A percentile compares a stretch with the other conserved stretches of the same genome.
Conservation (phyloP, 345 rosid species). For the Trapa bicornis region DNA sequence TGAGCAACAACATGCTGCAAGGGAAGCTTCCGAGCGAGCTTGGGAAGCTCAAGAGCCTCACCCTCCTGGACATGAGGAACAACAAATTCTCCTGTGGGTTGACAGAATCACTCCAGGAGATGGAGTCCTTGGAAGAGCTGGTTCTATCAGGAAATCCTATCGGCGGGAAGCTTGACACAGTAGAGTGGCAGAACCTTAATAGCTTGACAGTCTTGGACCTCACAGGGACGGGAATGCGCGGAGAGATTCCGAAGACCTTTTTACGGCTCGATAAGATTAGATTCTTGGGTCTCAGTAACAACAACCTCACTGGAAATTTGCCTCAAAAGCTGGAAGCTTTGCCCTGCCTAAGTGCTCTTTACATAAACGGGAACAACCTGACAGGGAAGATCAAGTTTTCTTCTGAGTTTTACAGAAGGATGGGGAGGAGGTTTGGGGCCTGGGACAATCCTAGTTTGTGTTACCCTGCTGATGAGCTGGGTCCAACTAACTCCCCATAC, state of each 20-base stretch:
- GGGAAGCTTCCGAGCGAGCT: slow-evolving; percentile 43
- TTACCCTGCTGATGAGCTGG: slow-evolving; percentile 27
- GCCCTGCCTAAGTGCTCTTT: slow-evolving; percentile 52
- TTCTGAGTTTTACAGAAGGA: slow-evolving; percentile 35
- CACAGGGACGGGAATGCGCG: slow-evolving; percentile 34
- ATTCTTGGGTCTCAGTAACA: slow-evolving; percentile 61
- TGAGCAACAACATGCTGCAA: slow-evolving; percentile 55
- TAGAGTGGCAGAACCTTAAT: slow-evolving; percentile 45
- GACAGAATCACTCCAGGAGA: slow-evolving; percentile 37
- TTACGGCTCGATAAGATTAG: slow-evolving; percentile 53
- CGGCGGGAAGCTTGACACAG: slow-evolving; percentile 35
- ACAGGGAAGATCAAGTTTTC: slow-evolving; percentile 65
- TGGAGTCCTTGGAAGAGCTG: slow-evolving; percentile 56
- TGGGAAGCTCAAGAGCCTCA: slow-evolving; percentile 46
- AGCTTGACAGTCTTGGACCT: slow-evolving; percentile 61
- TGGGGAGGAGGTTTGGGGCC: slow-evolving; percentile 80
- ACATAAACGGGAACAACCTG: slow-evolving; percentile 68
- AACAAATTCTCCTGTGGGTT: slow-evolving; percentile 65
- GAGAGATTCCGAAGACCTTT: slow-evolving; percentile 55
- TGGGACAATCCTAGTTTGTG: slow-evolving; percentile 83
- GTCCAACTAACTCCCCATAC: slow-evolving; percentile 33
- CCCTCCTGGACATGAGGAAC: slow-evolving; percentile 66
- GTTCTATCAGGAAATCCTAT: slow-evolving; percentile 55
- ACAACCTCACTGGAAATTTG: slow-evolving; percentile 50
- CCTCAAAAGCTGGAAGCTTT: slow-evolving; percentile 43